Evolutionary conservation across 805 yeast species (phyloP), one percentile per base, ranked within the genome.

Genomic region (Pichia eremophila): DNA sequence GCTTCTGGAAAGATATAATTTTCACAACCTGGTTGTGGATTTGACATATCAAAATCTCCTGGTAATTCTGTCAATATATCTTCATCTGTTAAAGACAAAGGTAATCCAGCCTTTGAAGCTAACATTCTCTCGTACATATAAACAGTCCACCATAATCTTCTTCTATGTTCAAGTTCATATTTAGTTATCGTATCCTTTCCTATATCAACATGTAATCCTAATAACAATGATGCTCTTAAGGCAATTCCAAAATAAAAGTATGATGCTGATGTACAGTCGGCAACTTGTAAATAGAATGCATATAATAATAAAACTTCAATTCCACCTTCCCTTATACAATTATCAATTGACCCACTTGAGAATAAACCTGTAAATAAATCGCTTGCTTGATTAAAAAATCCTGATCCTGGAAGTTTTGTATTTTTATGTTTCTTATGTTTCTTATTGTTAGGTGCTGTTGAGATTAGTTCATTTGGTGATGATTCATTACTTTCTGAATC

Each of bases 161-260:
- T 54, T 41, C 70, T 53, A 57, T 77, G 83, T 49, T 77, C 83
- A 49, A 77, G 59, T 51, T 77, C 81, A 54, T 71, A 75, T 34
- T 79, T 58, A 53, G 72, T 72, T 43, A 76, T 55, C 29, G 68
- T 63, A 52, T 80, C 87, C 55, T 79, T 78, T 50, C 83, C 90
- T 8, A 87, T 81, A 65, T 85, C 93, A 3, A 85, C 93, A 61
- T 85, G 95, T 79, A 83, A 75, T 2, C 95, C 95, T 27, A 84
- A 62, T 42, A 84, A 78, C 46, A 85, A 67, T 8, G 88, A 79
- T 0, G 90, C 79, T 49, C 90, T 69, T 36, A 85, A 62, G 0
- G 91, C 91, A 49, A 81, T 72, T 3, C 90, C 90, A 63, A 85
- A 83, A 62, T 84, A 85, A 57, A 85, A 83, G 56, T 85, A 85